These are phyloP conservation scores for Anthoceros angustus DNA, from an alignment of 225 moss, liverwort and hornwort species.

Conservation along the genomic window DNA sequence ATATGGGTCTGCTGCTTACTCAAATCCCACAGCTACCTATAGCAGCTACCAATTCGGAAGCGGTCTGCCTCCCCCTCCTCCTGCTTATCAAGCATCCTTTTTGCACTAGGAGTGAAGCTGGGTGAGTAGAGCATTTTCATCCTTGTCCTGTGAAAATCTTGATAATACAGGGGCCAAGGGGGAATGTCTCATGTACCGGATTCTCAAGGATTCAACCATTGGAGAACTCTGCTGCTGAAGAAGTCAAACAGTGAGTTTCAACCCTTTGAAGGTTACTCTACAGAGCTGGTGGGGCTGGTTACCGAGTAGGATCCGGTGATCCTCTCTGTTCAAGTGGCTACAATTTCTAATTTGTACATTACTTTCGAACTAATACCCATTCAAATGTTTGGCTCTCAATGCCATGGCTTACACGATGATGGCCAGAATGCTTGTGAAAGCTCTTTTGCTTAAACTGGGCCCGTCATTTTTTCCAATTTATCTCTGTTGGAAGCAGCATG, in stretches of 20 bases:
- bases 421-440: neutral
- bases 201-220: neutral
- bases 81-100: conserved; percentile 98
- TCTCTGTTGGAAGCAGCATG: neutral
- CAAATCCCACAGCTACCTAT: conserved; percentile 83
- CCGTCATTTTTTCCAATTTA: neutral
- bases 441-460: neutral
- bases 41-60: conserved; percentile 99
- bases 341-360: neutral
- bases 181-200: neutral
- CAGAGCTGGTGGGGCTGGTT: conserved; percentile 1
- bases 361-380: conserved; percentile 4
- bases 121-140: neutral
- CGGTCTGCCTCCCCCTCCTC: conserved; percentile 97
- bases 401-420: neutral
- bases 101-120: conserved; percentile 34
- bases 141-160: neutral
- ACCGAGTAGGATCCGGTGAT: neutral
- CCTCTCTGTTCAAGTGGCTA: neutral
- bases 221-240: neutral
- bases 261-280: neutral
- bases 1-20: conserved; percentile 88
- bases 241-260: neutral
- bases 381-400: neutral
- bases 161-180: neutral